phyloP scores from a whole-genome alignment of 352 stramenopile genomes.

The Globisporangium solare region DNA sequence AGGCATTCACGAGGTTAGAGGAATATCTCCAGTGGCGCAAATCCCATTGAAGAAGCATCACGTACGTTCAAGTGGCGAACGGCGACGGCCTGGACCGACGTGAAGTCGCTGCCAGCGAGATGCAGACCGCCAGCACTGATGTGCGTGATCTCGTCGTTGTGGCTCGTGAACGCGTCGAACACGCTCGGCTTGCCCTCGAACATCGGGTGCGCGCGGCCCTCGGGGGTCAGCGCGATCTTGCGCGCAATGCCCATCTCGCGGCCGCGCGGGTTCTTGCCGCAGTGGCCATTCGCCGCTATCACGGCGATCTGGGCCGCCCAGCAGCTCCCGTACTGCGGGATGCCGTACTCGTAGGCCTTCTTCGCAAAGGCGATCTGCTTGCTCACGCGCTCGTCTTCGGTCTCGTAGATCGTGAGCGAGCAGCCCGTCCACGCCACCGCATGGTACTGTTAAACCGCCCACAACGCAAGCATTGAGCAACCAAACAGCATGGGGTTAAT shows the following conservation, averaged over 20 bases:
- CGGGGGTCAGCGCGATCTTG: slow-evolving; percentile 72
- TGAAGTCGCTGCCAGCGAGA: slow-evolving; percentile 67
- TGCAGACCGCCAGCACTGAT: slow-evolving; percentile 51
- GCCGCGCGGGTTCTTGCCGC: slow-evolving; percentile 56
- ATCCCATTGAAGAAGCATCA: slow-evolving; percentile 1
- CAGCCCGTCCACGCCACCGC: slow-evolving; percentile 74
- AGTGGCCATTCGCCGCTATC: slow-evolving; percentile 52
- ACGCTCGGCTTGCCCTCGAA: slow-evolving; percentile 77
- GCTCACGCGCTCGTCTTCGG: slow-evolving; percentile 46
- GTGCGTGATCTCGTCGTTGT: slow-evolving; percentile 82
- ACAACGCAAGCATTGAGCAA: slow-evolving; percentile 5
- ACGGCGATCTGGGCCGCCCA: slow-evolving; percentile 81
- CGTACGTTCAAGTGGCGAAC: slow-evolving; percentile 58
- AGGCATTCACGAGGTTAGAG: not conserved
- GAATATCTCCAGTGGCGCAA: not conserved
- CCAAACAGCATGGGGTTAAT: not conserved
- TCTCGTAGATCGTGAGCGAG: slow-evolving; percentile 69
- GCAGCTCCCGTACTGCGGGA: slow-evolving; percentile 78
- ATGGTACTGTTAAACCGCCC: slow-evolving; percentile 39
- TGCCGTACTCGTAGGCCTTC: slow-evolving; percentile 59
- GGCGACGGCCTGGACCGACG: slow-evolving; percentile 63
- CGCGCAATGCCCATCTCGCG: slow-evolving; percentile 73
- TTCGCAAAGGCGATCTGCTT: slow-evolving; percentile 74
- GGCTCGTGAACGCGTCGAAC: slow-evolving; percentile 78
- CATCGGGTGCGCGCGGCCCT: slow-evolving; percentile 75